These are phyloP conservation scores for Colletotrichum melonis DNA, from an alignment of 2,329 filamentous ascomycete genomes.

Conservation along the genomic window DNA sequence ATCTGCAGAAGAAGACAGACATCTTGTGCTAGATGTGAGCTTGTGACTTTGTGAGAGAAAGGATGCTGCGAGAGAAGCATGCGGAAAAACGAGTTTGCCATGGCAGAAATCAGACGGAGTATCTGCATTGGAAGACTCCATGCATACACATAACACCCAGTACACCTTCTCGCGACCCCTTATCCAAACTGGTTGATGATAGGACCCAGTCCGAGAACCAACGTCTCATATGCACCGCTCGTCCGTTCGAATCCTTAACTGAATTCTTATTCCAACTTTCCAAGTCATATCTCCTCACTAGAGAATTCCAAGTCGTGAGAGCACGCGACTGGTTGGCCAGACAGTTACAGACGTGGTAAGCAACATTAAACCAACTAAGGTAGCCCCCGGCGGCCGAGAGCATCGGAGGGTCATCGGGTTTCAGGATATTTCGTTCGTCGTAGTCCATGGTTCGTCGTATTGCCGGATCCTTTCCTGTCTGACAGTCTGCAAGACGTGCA, in stretches of 20 bases:
- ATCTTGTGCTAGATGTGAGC: too few species aligned
- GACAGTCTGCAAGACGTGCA: neutral
- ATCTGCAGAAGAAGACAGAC: neutral
- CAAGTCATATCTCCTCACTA: neutral
- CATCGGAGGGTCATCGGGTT: conserved; percentile 4
- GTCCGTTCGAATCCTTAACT: neutral
- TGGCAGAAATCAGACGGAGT: neutral
- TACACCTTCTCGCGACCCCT: neutral
- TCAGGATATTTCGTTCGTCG: conserved; percentile 8
- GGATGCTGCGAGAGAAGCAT: neutral
- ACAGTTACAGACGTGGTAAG: neutral
- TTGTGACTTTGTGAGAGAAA: neutral
- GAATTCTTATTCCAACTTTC: neutral
- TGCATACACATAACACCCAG: neutral
- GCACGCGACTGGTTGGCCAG: neutral
- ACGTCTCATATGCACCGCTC: conserved; percentile 2
- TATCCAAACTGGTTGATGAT: conserved; percentile 5
- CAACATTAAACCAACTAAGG: neutral
- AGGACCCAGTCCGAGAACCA: conserved; percentile 17
- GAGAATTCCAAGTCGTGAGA: neutral
- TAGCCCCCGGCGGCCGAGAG: neutral
- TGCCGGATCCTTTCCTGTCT: neutral
- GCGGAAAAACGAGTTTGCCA: neutral
- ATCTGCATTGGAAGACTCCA: neutral
- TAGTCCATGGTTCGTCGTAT: neutral